phyloP scores from a whole-genome alignment of 1,284 basidiomycete genomes.

The Fomitopsis betulina region DNA sequence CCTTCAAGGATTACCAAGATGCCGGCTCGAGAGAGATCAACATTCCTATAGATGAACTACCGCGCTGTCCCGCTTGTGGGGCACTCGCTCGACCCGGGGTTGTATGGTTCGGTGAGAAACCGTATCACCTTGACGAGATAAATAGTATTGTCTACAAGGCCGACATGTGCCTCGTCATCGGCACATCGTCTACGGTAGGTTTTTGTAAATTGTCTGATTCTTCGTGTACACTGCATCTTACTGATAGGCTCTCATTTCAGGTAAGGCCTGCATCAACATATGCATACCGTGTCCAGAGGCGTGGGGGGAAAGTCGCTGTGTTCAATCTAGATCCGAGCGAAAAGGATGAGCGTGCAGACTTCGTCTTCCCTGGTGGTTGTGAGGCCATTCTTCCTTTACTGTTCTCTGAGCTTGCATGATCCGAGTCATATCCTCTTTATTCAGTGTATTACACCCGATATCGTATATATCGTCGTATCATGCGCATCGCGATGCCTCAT shows the following conservation, averaged over 20 bases:
- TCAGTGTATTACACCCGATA: too few species aligned
- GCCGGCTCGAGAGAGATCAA: too few species aligned
- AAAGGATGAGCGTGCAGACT: constrained; percentile 42
- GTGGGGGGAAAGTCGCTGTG: constrained; percentile 48
- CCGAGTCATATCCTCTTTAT: too few species aligned
- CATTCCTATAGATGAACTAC: constrained; percentile 36
- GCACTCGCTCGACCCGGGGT: constrained; percentile 54
- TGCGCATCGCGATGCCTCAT: too few species aligned
- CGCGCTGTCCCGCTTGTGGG: constrained; percentile 47
- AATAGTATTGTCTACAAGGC: constrained; percentile 40
- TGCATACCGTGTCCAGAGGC: constrained; percentile 29
- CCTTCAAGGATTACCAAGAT: too few species aligned
- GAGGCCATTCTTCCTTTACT: constrained; percentile 18
- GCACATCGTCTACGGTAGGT: constrained; percentile 57
- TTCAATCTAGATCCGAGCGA: constrained; percentile 52
- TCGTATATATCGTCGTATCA: too few species aligned
- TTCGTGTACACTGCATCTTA: too few species aligned
- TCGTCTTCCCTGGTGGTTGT: constrained; percentile 44
- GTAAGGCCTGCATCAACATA: constrained; percentile 45
- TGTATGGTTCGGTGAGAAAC: constrained; percentile 63
- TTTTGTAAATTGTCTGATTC: too few species aligned
- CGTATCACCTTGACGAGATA: constrained; percentile 40
- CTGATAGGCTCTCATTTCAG: constrained; percentile 18
- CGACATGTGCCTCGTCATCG: constrained; percentile 58
- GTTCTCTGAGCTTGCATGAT: too few species aligned